Conservation (phyloP, 495 filamentous ascomycete genomes). For the Penicillium simplicissimum region DNA sequence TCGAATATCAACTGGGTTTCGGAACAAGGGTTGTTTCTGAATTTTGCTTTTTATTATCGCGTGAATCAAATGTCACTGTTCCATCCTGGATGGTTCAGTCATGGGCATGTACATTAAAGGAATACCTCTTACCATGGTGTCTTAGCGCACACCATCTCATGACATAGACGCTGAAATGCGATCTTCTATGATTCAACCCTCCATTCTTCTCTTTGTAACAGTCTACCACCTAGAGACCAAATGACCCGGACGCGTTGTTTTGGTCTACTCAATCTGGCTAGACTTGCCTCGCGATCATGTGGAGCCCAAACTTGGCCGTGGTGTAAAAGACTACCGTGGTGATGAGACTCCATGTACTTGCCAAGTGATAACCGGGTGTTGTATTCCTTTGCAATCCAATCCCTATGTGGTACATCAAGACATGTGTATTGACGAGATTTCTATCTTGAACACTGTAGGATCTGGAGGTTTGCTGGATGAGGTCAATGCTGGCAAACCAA, state of each 20-base stretch:
- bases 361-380: neutral
- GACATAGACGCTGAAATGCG: slow-evolving; percentile 44
- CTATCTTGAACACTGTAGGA: neutral
- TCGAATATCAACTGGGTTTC: slow-evolving; percentile 49
- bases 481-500: no score
- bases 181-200: slow-evolving; percentile 30
- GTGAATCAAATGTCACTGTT: slow-evolving; percentile 41
- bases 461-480: no score
- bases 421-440: no score
- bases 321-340: neutral
- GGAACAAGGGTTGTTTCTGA: slow-evolving; percentile 41
- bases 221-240: neutral
- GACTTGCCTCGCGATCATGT: neutral
- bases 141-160: slow-evolving; percentile 41
- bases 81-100: slow-evolving; percentile 39
- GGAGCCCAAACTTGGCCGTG: neutral
- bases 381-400: neutral
- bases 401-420: neutral
- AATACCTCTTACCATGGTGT: slow-evolving; percentile 32
- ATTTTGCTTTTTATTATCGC: slow-evolving; percentile 37
- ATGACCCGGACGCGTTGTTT: neutral
- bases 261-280: neutral
- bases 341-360: neutral
- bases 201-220: neutral
- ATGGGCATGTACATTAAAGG: slow-evolving; percentile 50